These are phyloP conservation scores for Trichoderma atroviride DNA, from an alignment of 2,329 filamentous ascomycete genomes.

Conservation along the genomic window DNA sequence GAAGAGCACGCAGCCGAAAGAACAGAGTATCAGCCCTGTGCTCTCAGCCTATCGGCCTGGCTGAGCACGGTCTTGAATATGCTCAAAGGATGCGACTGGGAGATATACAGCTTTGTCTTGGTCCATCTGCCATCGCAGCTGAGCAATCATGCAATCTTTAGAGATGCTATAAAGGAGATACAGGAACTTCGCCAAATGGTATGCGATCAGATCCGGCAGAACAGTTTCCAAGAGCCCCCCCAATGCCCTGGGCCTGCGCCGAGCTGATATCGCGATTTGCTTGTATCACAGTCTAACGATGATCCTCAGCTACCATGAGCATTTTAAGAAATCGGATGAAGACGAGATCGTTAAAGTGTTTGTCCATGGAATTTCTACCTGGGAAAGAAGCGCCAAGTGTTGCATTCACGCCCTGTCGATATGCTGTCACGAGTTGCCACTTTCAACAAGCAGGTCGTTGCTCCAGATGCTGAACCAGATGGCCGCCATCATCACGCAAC, in stretches of 20 bases:
- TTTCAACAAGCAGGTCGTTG: slow-evolving; percentile 82
- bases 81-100: slow-evolving; percentile 81
- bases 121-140: slow-evolving; percentile 86
- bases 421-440: slow-evolving; percentile 90
- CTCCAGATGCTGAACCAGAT: slow-evolving; percentile 89
- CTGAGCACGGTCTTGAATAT: slow-evolving; percentile 75
- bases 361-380: slow-evolving; percentile 78
- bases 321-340: slow-evolving; percentile 81
- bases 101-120: slow-evolving; percentile 87
- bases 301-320: slow-evolving; percentile 85
- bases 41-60: slow-evolving; percentile 68
- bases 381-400: slow-evolving; percentile 84
- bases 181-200: slow-evolving; percentile 73
- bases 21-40: slow-evolving; percentile 39
- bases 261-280: slow-evolving; percentile 85
- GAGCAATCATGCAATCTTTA: slow-evolving; percentile 85
- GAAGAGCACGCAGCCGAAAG: slow-evolving; percentile 32
- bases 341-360: slow-evolving; percentile 89
- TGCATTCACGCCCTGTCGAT: slow-evolving; percentile 95
- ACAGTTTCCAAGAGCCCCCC: slow-evolving; percentile 80
- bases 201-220: slow-evolving; percentile 80
- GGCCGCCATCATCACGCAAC: slow-evolving; percentile 93
- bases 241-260: slow-evolving; percentile 74
- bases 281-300: slow-evolving; percentile 85
- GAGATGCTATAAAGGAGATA: slow-evolving; percentile 71